A percentile compares a stretch with the other conserved stretches of the same genome.
Evolutionary conservation across 1,284 basidiomycete species (phyloP).

Genomic region (Bondarzewia mesenterica): DNA sequence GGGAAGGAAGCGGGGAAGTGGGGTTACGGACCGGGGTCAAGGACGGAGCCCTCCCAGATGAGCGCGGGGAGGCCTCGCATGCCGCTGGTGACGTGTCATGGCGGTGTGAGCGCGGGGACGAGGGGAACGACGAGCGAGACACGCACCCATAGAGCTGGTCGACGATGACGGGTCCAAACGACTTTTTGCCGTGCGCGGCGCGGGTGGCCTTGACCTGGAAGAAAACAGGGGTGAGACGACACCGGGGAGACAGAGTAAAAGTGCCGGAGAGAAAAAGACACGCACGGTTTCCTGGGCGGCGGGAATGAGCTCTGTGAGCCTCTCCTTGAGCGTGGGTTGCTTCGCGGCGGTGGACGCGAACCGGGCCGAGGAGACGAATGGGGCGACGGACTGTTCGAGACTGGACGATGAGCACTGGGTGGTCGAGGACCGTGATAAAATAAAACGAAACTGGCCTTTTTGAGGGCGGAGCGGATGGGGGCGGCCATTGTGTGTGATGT

Average conservation of each 20-base stretch:
- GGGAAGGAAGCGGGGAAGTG: not conserved
- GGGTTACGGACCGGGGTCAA: constrained; percentile 70
- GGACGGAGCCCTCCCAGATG: constrained; percentile 94
- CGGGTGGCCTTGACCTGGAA: constrained; percentile 76
- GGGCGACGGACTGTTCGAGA: constrained; percentile 17
- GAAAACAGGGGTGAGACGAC: constrained; percentile 9
- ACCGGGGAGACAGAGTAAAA: constrained; percentile 6
- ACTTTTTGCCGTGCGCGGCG: constrained; percentile 80
- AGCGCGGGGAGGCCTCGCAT: constrained; percentile 87
- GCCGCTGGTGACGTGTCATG: constrained; percentile 67
- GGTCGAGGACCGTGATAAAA: not conserved
- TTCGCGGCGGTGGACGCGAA: constrained; percentile 63
- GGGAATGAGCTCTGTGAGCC: constrained; percentile 87
- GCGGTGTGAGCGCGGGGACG: constrained; percentile 1
- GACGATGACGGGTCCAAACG: constrained; percentile 84
- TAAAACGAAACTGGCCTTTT: not conserved
- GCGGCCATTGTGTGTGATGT: not conserved
- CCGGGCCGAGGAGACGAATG: constrained; percentile 38
- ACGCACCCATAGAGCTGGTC: constrained; percentile 84
- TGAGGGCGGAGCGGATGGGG: not conserved
- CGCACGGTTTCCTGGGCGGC: constrained; percentile 77
- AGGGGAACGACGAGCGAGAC: not conserved
- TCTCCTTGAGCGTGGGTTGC: constrained; percentile 79
- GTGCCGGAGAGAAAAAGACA: constrained; percentile 4
- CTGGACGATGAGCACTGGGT: not conserved